Percentiles rank a stretch among this genome's conserved stretches.
Evolutionary conservation across 257 asterid genomes (phyloP).

Genomic region (Coffea eugenioides): DNA sequence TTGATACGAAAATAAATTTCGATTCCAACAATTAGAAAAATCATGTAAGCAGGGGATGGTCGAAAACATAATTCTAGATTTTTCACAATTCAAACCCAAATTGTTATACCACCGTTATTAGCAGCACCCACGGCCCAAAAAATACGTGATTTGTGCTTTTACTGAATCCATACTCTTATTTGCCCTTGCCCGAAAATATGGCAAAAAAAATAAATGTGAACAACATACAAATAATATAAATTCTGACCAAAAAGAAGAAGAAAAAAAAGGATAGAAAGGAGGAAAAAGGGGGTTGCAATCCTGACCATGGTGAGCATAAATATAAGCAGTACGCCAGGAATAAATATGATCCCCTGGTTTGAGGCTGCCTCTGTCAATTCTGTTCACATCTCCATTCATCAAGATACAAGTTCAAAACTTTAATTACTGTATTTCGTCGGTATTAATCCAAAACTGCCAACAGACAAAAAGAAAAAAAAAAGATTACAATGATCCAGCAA

Average conservation of each 20-base stretch:
- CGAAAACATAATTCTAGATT: background rate
- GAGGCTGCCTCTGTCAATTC: slow-evolving; percentile 61
- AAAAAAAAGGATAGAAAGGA: background rate
- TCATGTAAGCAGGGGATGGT: background rate
- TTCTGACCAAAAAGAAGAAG: too few relatives aligned
- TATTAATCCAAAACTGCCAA: background rate
- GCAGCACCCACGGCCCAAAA: background rate
- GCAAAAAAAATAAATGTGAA: background rate
- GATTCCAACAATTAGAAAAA: background rate
- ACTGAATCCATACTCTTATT: background rate
- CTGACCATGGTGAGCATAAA: slow-evolving; percentile 93
- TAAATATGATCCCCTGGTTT: slow-evolving; percentile 94
- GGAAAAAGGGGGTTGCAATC: background rate
- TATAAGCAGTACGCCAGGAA: slow-evolving; percentile 86
- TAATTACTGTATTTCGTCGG: too few relatives aligned
- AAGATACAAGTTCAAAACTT: background rate
- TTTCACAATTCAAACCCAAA: too few relatives aligned
- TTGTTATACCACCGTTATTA: too few relatives aligned
- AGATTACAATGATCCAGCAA: background rate
- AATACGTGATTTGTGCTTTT: background rate
- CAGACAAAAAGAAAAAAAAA: background rate
- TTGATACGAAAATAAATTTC: background rate
- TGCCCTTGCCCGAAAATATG: background rate
- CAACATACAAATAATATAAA: too few relatives aligned
- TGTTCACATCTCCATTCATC: slow-evolving; percentile 28